Evolutionary conservation across 1,284 basidiomycete genomes (phyloP).

Genomic region (Meira nashicola): DNA sequence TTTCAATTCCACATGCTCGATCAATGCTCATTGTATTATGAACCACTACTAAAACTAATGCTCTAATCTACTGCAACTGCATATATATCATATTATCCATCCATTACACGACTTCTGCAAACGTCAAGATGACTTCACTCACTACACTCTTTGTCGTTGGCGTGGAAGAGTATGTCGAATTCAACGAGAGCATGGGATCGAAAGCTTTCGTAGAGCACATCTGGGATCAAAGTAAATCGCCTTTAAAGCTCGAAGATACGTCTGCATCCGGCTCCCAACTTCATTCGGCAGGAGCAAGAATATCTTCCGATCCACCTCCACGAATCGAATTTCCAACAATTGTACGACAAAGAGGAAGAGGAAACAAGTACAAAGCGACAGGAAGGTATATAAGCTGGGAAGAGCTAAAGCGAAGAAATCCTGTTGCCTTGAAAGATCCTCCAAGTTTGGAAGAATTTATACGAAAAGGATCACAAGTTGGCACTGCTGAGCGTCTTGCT

Average conservation of each 20-base stretch:
- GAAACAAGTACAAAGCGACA: slow-evolving; percentile 27
- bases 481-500: slow-evolving; percentile 16
- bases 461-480: slow-evolving; percentile 16
- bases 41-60: too few species aligned
- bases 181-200: slow-evolving; percentile 31
- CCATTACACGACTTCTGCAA: too few species aligned
- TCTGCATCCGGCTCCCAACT: slow-evolving; percentile 17
- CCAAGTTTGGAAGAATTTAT: slow-evolving; percentile 21
- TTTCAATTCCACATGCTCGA: too few species aligned
- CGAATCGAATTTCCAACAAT: slow-evolving; percentile 33
- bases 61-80: too few species aligned
- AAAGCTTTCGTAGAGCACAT: slow-evolving; percentile 34
- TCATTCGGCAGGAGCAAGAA: slow-evolving; percentile 26
- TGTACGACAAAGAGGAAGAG: slow-evolving; percentile 21
- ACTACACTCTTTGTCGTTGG: slow-evolving; percentile 35
- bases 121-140: slow-evolving; percentile 22
- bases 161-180: slow-evolving; percentile 33
- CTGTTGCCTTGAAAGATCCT: slow-evolving; percentile 25
- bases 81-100: too few species aligned
- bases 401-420: slow-evolving; percentile 25
- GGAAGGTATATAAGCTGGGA: slow-evolving; percentile 32
- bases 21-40: too few species aligned
- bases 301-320: slow-evolving; percentile 19
- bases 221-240: slow-evolving; percentile 25
- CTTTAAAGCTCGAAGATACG: slow-evolving; percentile 18